Conservation (phyloP, 2,329 filamentous ascomycete species). For the Rhinocladiella similis region DNA sequence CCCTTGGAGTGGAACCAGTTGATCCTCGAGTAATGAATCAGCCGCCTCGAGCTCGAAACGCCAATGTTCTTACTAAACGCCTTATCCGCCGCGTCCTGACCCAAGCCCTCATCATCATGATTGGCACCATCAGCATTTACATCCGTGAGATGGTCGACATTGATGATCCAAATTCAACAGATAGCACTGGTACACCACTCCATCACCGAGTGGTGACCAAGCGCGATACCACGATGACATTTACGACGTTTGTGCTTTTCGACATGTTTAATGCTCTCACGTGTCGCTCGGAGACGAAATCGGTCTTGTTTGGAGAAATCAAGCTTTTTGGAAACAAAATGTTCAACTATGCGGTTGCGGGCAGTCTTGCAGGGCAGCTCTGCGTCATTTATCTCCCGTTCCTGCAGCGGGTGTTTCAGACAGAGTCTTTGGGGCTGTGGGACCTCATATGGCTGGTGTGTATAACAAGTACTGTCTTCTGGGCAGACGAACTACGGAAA, state of each 20-base stretch:
- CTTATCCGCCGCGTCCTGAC: constrained; percentile 83
- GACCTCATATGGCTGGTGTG: constrained; percentile 73
- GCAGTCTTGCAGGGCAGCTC: constrained; percentile 80
- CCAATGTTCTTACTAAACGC: constrained; percentile 83
- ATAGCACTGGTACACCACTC: constrained; percentile 7
- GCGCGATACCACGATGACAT: constrained; percentile 98
- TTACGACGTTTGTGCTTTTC: constrained; percentile 97
- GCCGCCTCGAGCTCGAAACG: constrained; percentile 81
- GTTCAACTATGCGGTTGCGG: constrained; percentile 93
- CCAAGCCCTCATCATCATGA: constrained; percentile 85
- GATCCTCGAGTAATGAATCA: constrained; percentile 92
- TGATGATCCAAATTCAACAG: constrained; percentile 38
- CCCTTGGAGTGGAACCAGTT: constrained; percentile 90
- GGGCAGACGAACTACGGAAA: constrained; percentile 89
- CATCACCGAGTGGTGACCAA: constrained; percentile 70
- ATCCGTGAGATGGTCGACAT: constrained; percentile 85
- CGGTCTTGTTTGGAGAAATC: constrained; percentile 81
- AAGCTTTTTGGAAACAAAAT: constrained; percentile 82
- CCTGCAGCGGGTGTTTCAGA: constrained; percentile 93
- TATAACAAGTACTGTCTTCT: constrained; percentile 88
- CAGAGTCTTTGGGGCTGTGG: constrained; percentile 72
- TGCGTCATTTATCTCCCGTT: constrained; percentile 94
- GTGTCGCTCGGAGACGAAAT: constrained; percentile 89
- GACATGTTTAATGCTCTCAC: constrained; percentile 99
- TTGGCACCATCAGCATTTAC: constrained; percentile 89